Evolutionary conservation across 148 eudicot genomes (phyloP).

Genomic region (Simmondsia chinensis): DNA sequence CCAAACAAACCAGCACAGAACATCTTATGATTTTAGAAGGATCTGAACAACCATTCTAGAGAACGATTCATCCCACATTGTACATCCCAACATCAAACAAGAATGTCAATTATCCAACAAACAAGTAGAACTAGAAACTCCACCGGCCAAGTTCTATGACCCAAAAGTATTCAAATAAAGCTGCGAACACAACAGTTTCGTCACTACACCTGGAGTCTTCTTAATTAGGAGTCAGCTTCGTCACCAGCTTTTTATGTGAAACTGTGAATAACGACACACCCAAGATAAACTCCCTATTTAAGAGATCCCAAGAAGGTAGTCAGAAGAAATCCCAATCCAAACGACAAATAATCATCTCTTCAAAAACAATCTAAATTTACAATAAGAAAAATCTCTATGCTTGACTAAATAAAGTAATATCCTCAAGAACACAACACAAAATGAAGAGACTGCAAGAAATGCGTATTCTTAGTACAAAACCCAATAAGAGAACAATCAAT

Average conservation of each 20-base stretch:
- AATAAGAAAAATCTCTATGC: slow-evolving; percentile 4
- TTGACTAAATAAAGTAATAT: too few relatives aligned
- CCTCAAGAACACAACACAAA: too few relatives aligned
- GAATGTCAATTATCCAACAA: slow-evolving; percentile 12
- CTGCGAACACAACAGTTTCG: slow-evolving; percentile 27
- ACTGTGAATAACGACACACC: slow-evolving; percentile 42
- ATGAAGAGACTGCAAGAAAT: too few relatives aligned
- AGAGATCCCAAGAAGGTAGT: slow-evolving; percentile 44
- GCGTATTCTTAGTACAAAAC: too few relatives aligned
- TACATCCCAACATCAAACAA: slow-evolving; percentile 10
- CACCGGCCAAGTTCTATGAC: slow-evolving; percentile 14
- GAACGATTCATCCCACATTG: neutral
- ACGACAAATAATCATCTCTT: slow-evolving; percentile 2
- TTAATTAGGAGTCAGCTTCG: slow-evolving; percentile 42
- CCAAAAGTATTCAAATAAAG: slow-evolving; percentile 20
- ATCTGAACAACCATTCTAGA: neutral
- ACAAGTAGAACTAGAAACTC: slow-evolving; percentile 6
- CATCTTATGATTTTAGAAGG: too few relatives aligned
- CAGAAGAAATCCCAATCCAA: slow-evolving; percentile 19
- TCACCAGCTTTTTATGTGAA: slow-evolving; percentile 46
- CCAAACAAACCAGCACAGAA: too few relatives aligned
- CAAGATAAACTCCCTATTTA: slow-evolving; percentile 55
- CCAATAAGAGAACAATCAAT: too few relatives aligned
- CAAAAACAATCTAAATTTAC: slow-evolving; percentile 10
- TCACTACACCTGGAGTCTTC: slow-evolving; percentile 53